Conservation (phyloP, 2,329 filamentous ascomycete genomes). For the Metarhizium humberi region DNA sequence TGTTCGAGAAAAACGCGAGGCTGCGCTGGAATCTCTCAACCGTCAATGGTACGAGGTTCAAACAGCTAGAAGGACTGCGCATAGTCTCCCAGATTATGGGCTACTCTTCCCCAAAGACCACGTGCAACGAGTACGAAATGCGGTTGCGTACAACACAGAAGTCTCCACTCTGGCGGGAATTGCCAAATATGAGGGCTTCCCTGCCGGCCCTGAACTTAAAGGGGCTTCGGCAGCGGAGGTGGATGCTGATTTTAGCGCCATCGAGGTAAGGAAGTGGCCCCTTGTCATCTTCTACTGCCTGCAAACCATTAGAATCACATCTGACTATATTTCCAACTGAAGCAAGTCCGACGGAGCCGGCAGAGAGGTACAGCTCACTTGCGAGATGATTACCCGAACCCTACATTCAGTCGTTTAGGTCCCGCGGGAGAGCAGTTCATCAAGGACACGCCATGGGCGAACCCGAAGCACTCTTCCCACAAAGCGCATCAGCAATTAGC, state of each 20-base stretch:
- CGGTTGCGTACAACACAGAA: conserved; percentile 88
- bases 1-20: conserved; percentile 73
- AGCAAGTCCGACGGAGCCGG: conserved; percentile 25
- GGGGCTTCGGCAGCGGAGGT: conserved; percentile 64
- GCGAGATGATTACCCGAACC: conserved; percentile 38
- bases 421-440: conserved; percentile 79
- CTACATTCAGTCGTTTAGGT: conserved; percentile 41
- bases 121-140: conserved; percentile 71
- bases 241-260: conserved; percentile 80
- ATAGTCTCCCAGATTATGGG: conserved; percentile 72
- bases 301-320: not conserved
- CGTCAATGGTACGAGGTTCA: conserved; percentile 91
- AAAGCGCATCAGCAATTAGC: conserved; percentile 33
- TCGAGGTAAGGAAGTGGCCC: conserved; percentile 53
- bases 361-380: conserved; percentile 30
- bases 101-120: conserved; percentile 71
- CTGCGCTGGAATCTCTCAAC: conserved; percentile 69
- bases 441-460: conserved; percentile 86
- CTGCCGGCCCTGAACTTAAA: conserved; percentile 78
- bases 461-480: conserved; percentile 71
- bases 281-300: not conserved
- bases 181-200: conserved; percentile 93
- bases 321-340: conserved; percentile 11
- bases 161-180: conserved; percentile 85
- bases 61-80: conserved; percentile 72